A percentile compares a stretch with the other conserved stretches of the same genome.
Evolutionary conservation across 257 asterid species (phyloP).

Genomic region (Nicotiana tomentosiformis): DNA sequence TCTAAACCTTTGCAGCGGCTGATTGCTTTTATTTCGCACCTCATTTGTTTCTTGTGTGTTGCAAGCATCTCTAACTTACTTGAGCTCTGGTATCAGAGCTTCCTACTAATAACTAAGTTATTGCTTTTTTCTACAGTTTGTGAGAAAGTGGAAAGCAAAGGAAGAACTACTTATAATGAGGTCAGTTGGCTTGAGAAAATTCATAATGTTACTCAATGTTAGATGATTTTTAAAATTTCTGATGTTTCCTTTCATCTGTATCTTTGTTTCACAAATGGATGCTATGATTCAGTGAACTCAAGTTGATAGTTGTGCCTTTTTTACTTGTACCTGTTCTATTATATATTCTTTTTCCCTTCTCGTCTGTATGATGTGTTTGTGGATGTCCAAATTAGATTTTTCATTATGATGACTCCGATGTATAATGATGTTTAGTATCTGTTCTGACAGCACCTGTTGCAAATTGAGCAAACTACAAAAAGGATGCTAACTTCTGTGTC

Average conservation of each 20-base stretch:
- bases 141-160: slow-evolving; percentile 99
- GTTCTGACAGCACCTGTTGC: not conserved
- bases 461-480: not conserved
- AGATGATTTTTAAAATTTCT: not conserved
- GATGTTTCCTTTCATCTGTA: not conserved
- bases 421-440: not conserved
- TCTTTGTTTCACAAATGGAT: not conserved
- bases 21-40: not conserved
- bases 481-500: not conserved
- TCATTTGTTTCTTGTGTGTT: not conserved
- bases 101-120: slow-evolving; percentile 12
- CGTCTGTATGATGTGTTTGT: not conserved
- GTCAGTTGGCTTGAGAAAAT: slow-evolving; percentile 34
- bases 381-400: not conserved
- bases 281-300: not conserved
- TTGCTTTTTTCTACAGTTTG: slow-evolving; percentile 56
- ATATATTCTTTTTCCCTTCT: not conserved
- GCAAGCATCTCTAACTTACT: not conserved
- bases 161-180: slow-evolving; percentile 98
- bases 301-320: not conserved
- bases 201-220: not conserved
- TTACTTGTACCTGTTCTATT: not conserved
- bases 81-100: slow-evolving; percentile 9
- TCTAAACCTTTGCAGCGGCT: not conserved
- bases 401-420: not conserved